Evolutionary conservation across 306 rosid species (phyloP).

Genomic region (Chamaecrista fasciculata): DNA sequence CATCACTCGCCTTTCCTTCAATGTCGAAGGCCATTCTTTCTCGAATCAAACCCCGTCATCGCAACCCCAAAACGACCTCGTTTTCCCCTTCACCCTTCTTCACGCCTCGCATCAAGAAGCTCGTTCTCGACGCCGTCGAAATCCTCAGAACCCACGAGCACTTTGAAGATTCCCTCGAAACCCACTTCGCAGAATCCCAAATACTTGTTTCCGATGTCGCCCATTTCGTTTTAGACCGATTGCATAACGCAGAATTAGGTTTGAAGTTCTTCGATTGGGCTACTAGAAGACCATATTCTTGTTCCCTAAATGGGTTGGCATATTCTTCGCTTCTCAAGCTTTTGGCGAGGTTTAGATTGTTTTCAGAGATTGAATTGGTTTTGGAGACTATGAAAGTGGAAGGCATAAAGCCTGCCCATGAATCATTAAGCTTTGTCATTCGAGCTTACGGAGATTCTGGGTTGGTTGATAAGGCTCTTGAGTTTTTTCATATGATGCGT

Average conservation of each 20-base stretch:
- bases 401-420: slow-evolving; percentile 46
- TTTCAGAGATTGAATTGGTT: slow-evolving; percentile 54
- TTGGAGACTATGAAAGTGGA: slow-evolving; percentile 44
- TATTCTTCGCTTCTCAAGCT: slow-evolving; percentile 67
- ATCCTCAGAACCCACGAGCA: slow-evolving; percentile 54
- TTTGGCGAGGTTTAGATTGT: slow-evolving; percentile 50
- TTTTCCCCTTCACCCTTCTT: slow-evolving; percentile 24
- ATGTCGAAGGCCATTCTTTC: slow-evolving; percentile 75
- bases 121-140: slow-evolving; percentile 44
- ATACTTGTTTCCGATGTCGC: slow-evolving; percentile 57
- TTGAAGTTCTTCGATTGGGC: slow-evolving; percentile 78
- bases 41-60: slow-evolving; percentile 58
- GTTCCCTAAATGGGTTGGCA: slow-evolving; percentile 46
- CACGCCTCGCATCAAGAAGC: slow-evolving; percentile 34
- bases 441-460: slow-evolving; percentile 53
- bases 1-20: neutral
- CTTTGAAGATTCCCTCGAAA: slow-evolving; percentile 57
- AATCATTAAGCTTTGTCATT: slow-evolving; percentile 51
- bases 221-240: slow-evolving; percentile 72
- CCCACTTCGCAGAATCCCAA: slow-evolving; percentile 49
- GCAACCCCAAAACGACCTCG: slow-evolving; percentile 23
- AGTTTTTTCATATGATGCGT: slow-evolving; percentile 32
- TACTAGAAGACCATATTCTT: slow-evolving; percentile 41
- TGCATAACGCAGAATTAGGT: slow-evolving; percentile 52
- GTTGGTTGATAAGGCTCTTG: slow-evolving; percentile 56